phyloP scores from a whole-genome alignment of 2,329 filamentous ascomycete species.

The Ophiostoma tasmaniense region DNA sequence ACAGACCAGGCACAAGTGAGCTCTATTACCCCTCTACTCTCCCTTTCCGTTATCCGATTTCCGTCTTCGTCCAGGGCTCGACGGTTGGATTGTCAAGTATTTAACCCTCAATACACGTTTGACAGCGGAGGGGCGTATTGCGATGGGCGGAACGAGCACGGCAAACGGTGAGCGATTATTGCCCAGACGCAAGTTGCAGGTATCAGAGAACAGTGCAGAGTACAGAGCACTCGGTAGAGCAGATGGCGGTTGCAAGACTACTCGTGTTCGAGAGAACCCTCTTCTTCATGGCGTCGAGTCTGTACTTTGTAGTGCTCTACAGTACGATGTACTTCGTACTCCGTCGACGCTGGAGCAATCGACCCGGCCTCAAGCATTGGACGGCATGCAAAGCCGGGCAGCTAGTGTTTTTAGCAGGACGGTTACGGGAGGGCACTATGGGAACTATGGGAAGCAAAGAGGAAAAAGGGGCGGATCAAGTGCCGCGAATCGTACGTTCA shows the following conservation, averaged over 20 bases:
- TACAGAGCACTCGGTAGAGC: neutral
- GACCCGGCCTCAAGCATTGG: neutral
- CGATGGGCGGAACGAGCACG: neutral
- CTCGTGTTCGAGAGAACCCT: neutral
- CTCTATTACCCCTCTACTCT: neutral
- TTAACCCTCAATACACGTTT: neutral
- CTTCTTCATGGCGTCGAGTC: neutral
- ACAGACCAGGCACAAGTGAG: neutral
- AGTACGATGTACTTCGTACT: neutral
- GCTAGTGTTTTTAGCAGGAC: conserved; percentile 3
- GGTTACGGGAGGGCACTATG: conserved; percentile 5
- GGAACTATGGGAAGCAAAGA: neutral
- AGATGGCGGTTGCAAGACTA: neutral
- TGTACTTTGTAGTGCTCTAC: no score
- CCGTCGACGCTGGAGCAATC: neutral
- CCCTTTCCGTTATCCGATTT: neutral
- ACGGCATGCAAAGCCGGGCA: conserved; percentile 1
- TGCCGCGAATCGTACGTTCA: neutral
- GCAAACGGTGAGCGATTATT: neutral
- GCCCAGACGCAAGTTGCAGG: neutral
- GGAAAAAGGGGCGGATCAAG: neutral
- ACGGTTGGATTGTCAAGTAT: neutral
- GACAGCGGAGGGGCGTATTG: neutral
- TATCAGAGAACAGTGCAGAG: neutral
- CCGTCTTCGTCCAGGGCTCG: neutral